Conservation (phyloP, 2,329 filamentous ascomycete species). For the Fusarium xylarioides region DNA sequence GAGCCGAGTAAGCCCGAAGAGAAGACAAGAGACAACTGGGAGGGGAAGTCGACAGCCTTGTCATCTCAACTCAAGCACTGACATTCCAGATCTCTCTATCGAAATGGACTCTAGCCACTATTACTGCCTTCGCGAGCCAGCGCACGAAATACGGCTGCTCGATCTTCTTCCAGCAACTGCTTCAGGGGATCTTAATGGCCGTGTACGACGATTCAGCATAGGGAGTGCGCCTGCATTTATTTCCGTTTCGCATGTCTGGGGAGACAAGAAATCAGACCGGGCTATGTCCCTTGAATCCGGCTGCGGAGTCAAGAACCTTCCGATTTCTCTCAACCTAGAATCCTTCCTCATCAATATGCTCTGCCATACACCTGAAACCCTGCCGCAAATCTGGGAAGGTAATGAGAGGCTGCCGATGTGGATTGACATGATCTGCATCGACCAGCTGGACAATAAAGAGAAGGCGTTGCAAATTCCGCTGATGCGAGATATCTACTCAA, state of each 20-base stretch:
- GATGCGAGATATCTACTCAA: neutral
- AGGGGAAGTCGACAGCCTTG: rapidly evolving
- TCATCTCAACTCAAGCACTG: neutral
- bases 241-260: neutral
- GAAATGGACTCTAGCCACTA: neutral
- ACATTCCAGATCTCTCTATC: too few species aligned
- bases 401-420: neutral
- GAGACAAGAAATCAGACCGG: neutral
- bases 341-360: neutral
- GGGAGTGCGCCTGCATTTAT: neutral
- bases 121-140: neutral
- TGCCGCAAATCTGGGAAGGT: neutral
- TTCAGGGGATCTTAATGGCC: neutral
- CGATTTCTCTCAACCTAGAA: neutral
- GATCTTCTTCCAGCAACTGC: neutral
- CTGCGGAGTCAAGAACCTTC: neutral
- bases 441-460: neutral
- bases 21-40: neutral
- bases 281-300: neutral
- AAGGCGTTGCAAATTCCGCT: neutral
- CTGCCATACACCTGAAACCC: neutral
- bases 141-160: neutral
- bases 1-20: neutral
- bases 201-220: neutral
- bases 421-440: neutral